Evolutionary conservation across 306 rosid species (phyloP).

Genomic region (Gleditsia sinensis): DNA sequence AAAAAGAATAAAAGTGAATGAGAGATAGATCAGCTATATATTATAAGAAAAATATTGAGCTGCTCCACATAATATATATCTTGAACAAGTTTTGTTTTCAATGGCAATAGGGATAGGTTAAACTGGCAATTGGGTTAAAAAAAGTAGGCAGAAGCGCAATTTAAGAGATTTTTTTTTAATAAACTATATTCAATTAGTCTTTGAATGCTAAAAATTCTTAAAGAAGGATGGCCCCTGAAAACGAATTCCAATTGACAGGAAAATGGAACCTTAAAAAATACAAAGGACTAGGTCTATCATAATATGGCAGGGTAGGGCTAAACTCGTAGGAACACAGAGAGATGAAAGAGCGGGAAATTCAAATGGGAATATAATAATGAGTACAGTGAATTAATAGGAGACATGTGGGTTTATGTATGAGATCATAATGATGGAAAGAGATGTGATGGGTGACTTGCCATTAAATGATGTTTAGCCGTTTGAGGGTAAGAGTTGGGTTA

Average conservation of each 20-base stretch:
- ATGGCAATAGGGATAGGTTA: too few relatives aligned
- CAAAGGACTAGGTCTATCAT: too few relatives aligned
- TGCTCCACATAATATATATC: slow-evolving; percentile 7
- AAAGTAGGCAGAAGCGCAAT: too few relatives aligned
- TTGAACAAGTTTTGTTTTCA: not conserved
- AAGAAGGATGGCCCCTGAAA: too few relatives aligned
- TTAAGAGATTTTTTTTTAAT: too few relatives aligned
- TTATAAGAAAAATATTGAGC: not conserved
- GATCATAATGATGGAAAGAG: slow-evolving; percentile 16
- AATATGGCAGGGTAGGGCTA: too few relatives aligned
- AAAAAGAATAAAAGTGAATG: not conserved
- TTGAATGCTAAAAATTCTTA: too few relatives aligned
- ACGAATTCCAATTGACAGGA: too few relatives aligned
- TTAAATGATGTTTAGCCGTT: slow-evolving; percentile 39
- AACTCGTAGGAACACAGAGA: not conserved
- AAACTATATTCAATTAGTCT: too few relatives aligned
- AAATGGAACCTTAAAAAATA: too few relatives aligned
- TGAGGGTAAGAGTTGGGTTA: slow-evolving; percentile 18
- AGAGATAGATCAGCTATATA: too few relatives aligned
- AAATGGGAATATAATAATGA: slow-evolving; percentile 29
- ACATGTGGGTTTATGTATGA: slow-evolving; percentile 34
- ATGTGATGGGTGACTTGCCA: slow-evolving; percentile 29
- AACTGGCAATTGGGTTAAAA: too few relatives aligned
- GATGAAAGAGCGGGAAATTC: slow-evolving; percentile 65
- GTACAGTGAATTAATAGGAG: slow-evolving; percentile 30